Base-by-base conservation (phyloP, 805 yeast species). In the Saccharomycopsis vini region DNA sequence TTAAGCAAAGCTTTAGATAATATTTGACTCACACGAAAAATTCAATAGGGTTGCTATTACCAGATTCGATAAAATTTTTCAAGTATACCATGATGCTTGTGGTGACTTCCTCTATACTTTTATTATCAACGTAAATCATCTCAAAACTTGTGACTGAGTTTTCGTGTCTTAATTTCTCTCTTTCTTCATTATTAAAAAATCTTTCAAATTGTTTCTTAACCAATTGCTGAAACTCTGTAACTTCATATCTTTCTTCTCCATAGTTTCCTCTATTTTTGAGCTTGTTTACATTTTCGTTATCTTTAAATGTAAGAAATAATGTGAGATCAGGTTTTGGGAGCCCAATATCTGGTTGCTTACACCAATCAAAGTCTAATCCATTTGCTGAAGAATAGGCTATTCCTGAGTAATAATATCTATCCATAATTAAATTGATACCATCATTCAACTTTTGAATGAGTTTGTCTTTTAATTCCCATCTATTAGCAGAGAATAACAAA, bases 181-280 rank as follows among this genome's bases (percentile, higher is more conserved):
- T 20, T 21, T 30, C 36, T 13, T 41, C 33, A 21, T 36, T 20
- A 35, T 59, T 50, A 46, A 75, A 66, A 34, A 80, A 65, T 18
- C 58, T 50, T 43, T 69, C 63, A 56, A 89, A 92, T 49, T 77
- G 67, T 7, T 54, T 35, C 47, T 77, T 74, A 3, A 92, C 99
- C 31, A 65, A 66, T n/a, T 63, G 60, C 57, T 92, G 99, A 56
- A 92, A 83, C 39, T 72, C 77, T 3, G 61, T 59, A 22, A 71
- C 72, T 59, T 92, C 99, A 62, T 92, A 92, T 43, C 96, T 66
- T 60, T 92, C 99, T n/a, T 79, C 82, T 12, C 99, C 99, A 67
- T 83, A 92, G 1, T 95, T 95, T 9, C 76, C 77, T 44, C 97
- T 68, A 16, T 58, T 50, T 19, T 67, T 56, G 22, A 68, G 55